A percentile compares a stretch with the other conserved stretches of the same genome.
phyloP scores from a whole-genome alignment of 345 rosid genomes.

The Aquilaria yunnanensis region DNA sequence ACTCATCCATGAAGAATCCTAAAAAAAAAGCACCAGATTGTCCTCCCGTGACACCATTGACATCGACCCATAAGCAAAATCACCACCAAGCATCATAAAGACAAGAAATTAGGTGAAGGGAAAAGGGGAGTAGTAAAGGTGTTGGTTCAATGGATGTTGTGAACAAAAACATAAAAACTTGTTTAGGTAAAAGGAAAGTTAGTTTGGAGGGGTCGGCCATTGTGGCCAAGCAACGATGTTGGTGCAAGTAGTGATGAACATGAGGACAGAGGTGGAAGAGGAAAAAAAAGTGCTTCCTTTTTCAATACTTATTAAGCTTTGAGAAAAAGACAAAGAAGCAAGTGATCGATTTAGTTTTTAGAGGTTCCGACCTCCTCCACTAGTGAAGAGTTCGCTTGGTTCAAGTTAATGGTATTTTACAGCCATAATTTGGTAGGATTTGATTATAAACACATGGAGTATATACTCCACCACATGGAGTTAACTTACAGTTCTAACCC shows the following conservation, averaged over 20 bases:
- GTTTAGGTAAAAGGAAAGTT: background rate
- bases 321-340: no score
- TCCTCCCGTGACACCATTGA: conserved; percentile 60
- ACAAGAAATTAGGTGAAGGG: conserved; percentile 18
- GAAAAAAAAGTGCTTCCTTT: no score
- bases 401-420: no score
- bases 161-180: background rate
- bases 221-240: conserved; percentile 9
- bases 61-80: conserved; percentile 27
- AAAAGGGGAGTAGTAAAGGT: conserved; percentile 3
- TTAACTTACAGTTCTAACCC: no score
- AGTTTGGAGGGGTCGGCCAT: conserved; percentile 8
- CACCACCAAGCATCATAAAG: conserved; percentile 18
- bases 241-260: conserved; percentile 16
- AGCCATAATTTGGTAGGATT: no score
- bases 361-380: no score
- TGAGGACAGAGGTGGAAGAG: conserved; percentile 11
- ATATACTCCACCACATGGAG: no score
- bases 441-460: no score
- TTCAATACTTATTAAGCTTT: no score
- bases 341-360: no score
- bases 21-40: conserved; percentile 47
- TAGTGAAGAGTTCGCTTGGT: no score
- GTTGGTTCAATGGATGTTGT: conserved; percentile 4
- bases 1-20: conserved; percentile 67